phyloP scores from a whole-genome alignment of 148 eudicot species.

The Rhododendron vialii region DNA sequence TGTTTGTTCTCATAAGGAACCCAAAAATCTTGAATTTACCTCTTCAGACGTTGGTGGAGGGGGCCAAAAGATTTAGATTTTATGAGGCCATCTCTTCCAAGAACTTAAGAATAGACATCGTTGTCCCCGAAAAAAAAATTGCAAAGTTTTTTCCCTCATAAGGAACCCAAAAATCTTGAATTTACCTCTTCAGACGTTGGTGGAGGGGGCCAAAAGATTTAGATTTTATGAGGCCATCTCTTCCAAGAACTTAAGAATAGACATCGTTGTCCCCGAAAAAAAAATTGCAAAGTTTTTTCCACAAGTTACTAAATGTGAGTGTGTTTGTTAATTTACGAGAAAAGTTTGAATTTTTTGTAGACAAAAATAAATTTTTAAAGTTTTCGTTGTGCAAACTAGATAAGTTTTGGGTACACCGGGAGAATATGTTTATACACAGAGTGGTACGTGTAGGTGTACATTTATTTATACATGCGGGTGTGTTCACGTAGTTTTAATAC shows the following conservation, averaged over 20 bases:
- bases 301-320: background rate
- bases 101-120: background rate
- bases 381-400: background rate
- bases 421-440: background rate
- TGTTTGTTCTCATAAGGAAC: background rate
- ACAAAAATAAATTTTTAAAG: background rate
- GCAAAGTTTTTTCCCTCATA: background rate
- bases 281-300: background rate
- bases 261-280: background rate
- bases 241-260: background rate
- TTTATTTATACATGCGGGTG: background rate
- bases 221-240: background rate
- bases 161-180: background rate
- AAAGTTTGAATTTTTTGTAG: background rate
- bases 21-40: background rate
- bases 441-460: background rate
- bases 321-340: background rate
- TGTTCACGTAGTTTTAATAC: background rate
- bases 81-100: background rate
- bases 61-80: background rate
- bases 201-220: background rate
- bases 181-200: background rate
- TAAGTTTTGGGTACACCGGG: background rate
- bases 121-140: background rate
- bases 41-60: background rate